Conservation (phyloP, 768 basidiomycete species). For the Boletellus emodensis region DNA sequence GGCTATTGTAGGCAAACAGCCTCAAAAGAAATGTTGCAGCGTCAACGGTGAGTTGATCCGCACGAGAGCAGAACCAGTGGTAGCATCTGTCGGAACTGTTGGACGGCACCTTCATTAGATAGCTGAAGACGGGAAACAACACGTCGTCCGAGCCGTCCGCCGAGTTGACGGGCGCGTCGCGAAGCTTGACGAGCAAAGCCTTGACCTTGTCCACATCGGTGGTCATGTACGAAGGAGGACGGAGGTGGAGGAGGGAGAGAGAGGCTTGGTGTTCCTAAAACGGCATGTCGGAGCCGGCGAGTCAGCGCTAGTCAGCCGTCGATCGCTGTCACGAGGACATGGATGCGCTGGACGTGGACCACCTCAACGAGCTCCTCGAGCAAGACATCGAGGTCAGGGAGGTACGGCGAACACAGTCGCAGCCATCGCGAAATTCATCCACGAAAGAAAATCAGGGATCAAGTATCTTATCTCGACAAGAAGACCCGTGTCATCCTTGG, state of each 20-base stretch:
- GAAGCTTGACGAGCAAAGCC: slow-evolving; percentile 50
- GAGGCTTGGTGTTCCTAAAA: slow-evolving; percentile 12
- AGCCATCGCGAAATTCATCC: not conserved
- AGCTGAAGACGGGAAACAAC: slow-evolving; percentile 47
- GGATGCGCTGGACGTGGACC: slow-evolving; percentile 53
- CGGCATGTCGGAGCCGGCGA: slow-evolving; percentile 7
- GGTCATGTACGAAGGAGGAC: slow-evolving; percentile 21
- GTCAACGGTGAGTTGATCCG: slow-evolving; percentile 50
- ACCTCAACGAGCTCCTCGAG: slow-evolving; percentile 58
- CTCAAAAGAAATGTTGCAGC: slow-evolving; percentile 80
- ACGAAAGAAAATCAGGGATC: slow-evolving; percentile 73
- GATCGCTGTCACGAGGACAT: slow-evolving; percentile 31
- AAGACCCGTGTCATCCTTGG: slow-evolving; percentile 69
- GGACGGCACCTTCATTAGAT: slow-evolving; percentile 47
- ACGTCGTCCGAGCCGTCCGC: slow-evolving; percentile 44
- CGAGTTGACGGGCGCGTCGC: slow-evolving; percentile 55
- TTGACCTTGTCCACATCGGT: slow-evolving; percentile 38
- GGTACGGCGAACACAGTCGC: slow-evolving; percentile 35
- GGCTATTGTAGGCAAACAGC: slow-evolving; percentile 70
- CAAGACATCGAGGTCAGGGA: slow-evolving; percentile 61
- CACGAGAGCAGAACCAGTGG: slow-evolving; percentile 83
- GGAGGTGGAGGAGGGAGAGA: not conserved
- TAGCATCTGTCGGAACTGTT: slow-evolving; percentile 35
- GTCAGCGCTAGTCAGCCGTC: slow-evolving; percentile 7
- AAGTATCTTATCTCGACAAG: slow-evolving; percentile 71